Evolutionary conservation across 768 basidiomycete genomes (phyloP).

Genomic region (Termitomyces sp.): DNA sequence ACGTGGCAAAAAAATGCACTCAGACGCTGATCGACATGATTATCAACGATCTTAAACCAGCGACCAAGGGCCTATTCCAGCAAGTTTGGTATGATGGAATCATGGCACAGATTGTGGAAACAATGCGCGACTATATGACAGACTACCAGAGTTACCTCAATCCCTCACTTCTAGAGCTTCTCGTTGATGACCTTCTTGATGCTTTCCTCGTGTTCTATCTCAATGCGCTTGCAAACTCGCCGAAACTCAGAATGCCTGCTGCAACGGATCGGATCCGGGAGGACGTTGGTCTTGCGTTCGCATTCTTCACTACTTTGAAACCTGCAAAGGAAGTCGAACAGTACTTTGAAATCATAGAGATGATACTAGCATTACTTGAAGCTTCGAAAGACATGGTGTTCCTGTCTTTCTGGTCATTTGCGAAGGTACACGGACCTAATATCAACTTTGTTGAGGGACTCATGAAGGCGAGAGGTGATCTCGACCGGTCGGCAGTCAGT

Average conservation of each 20-base stretch:
- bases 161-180: slow-evolving; percentile 81
- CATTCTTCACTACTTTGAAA: slow-evolving; percentile 79
- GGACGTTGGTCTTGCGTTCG: slow-evolving; percentile 73
- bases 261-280: slow-evolving; percentile 80
- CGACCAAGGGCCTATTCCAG: slow-evolving; percentile 80
- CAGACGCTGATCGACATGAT: slow-evolving; percentile 91
- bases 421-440: slow-evolving; percentile 90
- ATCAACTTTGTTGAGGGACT: slow-evolving; percentile 86
- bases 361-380: slow-evolving; percentile 73
- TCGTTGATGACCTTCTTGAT: slow-evolving; percentile 90
- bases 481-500: slow-evolving; percentile 80
- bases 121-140: slow-evolving; percentile 93
- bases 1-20: slow-evolving; percentile 96
- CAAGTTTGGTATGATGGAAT: slow-evolving; percentile 86
- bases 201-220: slow-evolving; percentile 87
- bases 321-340: slow-evolving; percentile 72
- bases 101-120: slow-evolving; percentile 86
- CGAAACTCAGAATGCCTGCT: slow-evolving; percentile 82
- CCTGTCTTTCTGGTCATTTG: slow-evolving; percentile 91
- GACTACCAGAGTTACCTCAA: slow-evolving; percentile 93
- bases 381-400: slow-evolving; percentile 88
- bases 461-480: slow-evolving; percentile 84
- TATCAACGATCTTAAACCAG: slow-evolving; percentile 90
- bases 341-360: slow-evolving; percentile 83
- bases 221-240: slow-evolving; percentile 74